Evolutionary conservation across 2,329 filamentous ascomycete genomes (phyloP).

Genomic region (Rhynchosporium graminicola): DNA sequence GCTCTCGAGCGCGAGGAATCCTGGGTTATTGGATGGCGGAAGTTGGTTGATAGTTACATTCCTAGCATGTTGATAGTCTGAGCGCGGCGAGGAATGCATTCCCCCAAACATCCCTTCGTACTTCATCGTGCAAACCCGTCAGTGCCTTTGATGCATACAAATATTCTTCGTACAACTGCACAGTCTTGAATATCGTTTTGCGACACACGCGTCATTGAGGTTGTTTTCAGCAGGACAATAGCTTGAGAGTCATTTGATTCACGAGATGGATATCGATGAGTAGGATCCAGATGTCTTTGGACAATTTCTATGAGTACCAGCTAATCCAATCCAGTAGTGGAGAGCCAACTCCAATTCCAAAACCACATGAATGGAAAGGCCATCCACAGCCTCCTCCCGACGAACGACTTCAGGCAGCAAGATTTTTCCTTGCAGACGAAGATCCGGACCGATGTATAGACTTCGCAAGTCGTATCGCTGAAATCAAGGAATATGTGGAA

Average conservation of each 20-base stretch:
- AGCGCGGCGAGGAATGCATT: slow-evolving; percentile 17
- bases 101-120: slow-evolving; percentile 10
- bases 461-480: slow-evolving; percentile 44
- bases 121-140: slow-evolving; percentile 16
- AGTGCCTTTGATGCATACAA: not conserved
- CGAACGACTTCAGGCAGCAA: slow-evolving; percentile 39
- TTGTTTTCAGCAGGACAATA: not conserved
- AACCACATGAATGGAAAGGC: slow-evolving; percentile 25
- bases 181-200: not conserved
- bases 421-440: slow-evolving; percentile 52
- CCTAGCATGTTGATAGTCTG: slow-evolving; percentile 19
- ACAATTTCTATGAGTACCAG: not conserved
- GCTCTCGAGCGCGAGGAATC: not conserved
- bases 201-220: not conserved
- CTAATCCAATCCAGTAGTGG: not conserved
- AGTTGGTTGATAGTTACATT: slow-evolving; percentile 16
- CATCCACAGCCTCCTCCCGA: slow-evolving; percentile 41
- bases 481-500: slow-evolving; percentile 36
- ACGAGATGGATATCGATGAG: slow-evolving; percentile 8
- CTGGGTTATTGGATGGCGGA: slow-evolving; percentile 1
- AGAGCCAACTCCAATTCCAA: not conserved
- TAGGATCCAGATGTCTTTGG: not conserved
- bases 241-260: not conserved
- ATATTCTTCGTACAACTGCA: not conserved
- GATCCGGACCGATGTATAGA: slow-evolving; percentile 46